phyloP scores from a whole-genome alignment of 2,329 filamentous ascomycete genomes.

The Apiospora kogelbergensis region DNA sequence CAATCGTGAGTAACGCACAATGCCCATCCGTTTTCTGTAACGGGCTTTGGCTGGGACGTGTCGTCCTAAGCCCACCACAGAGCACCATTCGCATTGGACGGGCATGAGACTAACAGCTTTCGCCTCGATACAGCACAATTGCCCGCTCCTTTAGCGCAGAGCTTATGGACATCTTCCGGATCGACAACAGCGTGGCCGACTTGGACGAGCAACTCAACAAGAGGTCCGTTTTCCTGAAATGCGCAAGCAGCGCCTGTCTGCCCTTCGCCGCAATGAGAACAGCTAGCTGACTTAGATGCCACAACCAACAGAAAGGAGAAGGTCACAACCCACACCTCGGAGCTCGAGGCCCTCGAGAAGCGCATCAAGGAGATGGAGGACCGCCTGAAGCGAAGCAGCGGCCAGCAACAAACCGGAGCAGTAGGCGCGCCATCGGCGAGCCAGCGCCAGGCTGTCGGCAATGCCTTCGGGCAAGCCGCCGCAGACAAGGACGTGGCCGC shows the following conservation, averaged over 20 bases:
- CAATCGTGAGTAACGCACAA: conserved; percentile 69
- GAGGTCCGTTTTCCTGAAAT: conserved; percentile 60
- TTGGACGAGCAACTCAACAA: conserved; percentile 75
- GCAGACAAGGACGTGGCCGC: conserved; percentile 29
- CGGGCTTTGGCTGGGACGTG: background rate
- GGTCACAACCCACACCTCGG: conserved; percentile 70
- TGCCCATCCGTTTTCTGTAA: conserved; percentile 33
- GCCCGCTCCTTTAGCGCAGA: conserved; percentile 84
- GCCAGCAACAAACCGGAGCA: conserved; percentile 15
- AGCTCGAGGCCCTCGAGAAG: conserved; percentile 84
- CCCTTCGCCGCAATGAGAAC: background rate
- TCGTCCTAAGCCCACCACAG: background rate
- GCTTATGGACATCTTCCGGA: conserved; percentile 84
- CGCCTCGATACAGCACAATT: conserved; percentile 63
- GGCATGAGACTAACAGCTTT: conserved; percentile 18
- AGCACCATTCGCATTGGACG: background rate
- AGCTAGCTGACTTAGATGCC: conserved; percentile 1
- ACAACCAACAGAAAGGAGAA: conserved; percentile 68
- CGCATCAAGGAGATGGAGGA: conserved; percentile 83
- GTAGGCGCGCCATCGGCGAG: background rate
- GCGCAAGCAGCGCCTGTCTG: background rate
- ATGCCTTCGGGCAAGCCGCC: conserved; percentile 14
- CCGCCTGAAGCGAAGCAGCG: conserved; percentile 54
- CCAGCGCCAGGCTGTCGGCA: background rate
- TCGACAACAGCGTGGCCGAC: conserved; percentile 74